phyloP scores from a whole-genome alignment of 805 yeast species.

The Candida coquimbonensis region DNA sequence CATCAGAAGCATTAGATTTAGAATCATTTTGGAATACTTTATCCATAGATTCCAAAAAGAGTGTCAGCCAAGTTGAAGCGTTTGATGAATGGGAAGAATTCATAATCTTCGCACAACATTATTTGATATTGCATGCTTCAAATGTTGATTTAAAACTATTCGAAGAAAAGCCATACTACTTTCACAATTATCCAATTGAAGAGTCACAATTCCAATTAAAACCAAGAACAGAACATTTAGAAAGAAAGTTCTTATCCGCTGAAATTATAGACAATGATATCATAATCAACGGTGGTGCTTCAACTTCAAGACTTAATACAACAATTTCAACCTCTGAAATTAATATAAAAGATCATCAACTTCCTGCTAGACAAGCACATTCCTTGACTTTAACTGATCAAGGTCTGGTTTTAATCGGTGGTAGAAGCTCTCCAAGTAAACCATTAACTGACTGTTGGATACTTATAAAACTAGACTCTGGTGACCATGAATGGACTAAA shows the following conservation, averaged over 20 bases:
- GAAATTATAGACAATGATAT: slow-evolving; percentile 4
- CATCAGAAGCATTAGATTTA: slow-evolving; percentile 47
- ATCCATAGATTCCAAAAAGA: slow-evolving; percentile 28
- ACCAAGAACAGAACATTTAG: slow-evolving; percentile 4
- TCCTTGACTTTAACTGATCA: slow-evolving; percentile 31
- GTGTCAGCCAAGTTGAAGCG: slow-evolving; percentile 47
- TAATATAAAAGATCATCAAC: slow-evolving; percentile 7
- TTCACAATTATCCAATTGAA: not conserved
- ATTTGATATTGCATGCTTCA: slow-evolving; percentile 59
- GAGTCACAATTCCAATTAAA: not conserved
- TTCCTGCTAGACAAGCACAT: slow-evolving; percentile 50
- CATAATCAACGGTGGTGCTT: slow-evolving; percentile 32
- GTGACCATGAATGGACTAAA: slow-evolving; percentile 33
- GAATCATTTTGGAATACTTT: slow-evolving; percentile 53
- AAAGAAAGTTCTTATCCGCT: slow-evolving; percentile 12
- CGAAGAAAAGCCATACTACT: not conserved
- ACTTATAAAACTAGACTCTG: slow-evolving; percentile 12
- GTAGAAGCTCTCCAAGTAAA: slow-evolving; percentile 54
- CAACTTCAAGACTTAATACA: slow-evolving; percentile 22
- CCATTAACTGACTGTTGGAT: slow-evolving; percentile 39
- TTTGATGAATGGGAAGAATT: slow-evolving; percentile 88
- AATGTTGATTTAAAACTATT: slow-evolving; percentile 22
- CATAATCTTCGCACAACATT: slow-evolving; percentile 67
- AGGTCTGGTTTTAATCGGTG: slow-evolving; percentile 47
- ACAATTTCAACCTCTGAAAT: slow-evolving; percentile 4